Evolutionary conservation across 805 yeast species (phyloP).

Genomic region (Hanseniaspora taiwanica): DNA sequence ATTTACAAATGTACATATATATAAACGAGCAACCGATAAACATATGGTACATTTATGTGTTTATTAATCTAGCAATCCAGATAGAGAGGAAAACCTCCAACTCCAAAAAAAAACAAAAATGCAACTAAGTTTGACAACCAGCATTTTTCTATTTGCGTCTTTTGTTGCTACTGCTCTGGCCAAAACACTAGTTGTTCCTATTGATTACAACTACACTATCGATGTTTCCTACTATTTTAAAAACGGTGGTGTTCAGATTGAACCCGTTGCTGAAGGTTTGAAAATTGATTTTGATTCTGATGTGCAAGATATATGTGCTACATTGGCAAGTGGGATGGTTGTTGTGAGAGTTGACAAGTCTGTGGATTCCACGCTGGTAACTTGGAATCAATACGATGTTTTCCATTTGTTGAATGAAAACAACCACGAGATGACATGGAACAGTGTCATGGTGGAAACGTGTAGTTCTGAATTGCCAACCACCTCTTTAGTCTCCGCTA

Average conservation of each 20-base stretch:
- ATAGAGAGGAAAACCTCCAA: no score
- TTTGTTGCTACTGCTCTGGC: constrained; percentile 10
- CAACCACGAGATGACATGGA: constrained; percentile 10
- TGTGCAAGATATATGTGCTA: constrained; percentile 9
- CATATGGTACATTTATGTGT: no score
- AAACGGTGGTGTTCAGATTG: constrained; percentile 9
- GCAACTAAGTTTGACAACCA: not conserved
- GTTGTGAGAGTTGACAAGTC: constrained; percentile 11
- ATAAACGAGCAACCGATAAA: no score
- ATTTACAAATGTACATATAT: no score
- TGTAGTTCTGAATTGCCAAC: constrained; percentile 7
- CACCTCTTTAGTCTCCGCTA: not conserved
- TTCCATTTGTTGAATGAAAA: constrained; percentile 12
- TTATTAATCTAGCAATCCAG: no score
- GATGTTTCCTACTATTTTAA: constrained; percentile 13
- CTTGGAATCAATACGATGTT: constrained; percentile 16
- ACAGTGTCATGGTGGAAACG: constrained; percentile 10
- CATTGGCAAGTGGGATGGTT: constrained; percentile 16
- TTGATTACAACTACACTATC: constrained; percentile 11
- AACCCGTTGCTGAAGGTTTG: constrained; percentile 12
- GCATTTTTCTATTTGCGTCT: constrained; percentile 7
- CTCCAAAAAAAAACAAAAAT: no score
- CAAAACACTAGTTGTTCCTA: constrained; percentile 5
- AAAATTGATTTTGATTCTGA: constrained; percentile 11
- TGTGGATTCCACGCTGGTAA: constrained; percentile 9